Base-by-base conservation (phyloP, 2,329 filamentous ascomycete genomes). In the Pestalotiopsis sp. region DNA sequence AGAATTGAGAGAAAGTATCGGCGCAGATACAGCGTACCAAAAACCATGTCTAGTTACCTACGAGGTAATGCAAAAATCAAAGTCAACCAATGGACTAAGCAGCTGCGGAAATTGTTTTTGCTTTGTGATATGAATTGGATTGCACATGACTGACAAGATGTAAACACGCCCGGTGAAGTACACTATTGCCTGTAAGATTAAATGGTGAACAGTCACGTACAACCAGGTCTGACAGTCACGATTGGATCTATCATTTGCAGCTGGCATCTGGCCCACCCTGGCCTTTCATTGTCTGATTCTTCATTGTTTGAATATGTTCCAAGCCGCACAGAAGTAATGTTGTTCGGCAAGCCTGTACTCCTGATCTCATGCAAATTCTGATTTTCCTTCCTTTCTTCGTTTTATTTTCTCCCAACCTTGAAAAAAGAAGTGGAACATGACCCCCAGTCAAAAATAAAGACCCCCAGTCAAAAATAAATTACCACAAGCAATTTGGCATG, bases 311-410 rank as follows among this genome's bases (percentile, higher is more conserved):
- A 45, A 45, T 45, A 45, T 45, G 4, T 45, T 14, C 41, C 17
- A 45, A 13, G 41, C 13, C 41, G 41, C 41, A 45, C 41, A 45
- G 17, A 17, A 17, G 2, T 45, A 17, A 13, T 17, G 17, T 52
- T 31, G 52, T 65, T 36, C 45, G 38, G 36, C 40, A 25, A 20
- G 25, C 45, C 62, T 31, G 17, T 25, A 58, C 65, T 49, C 65
- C 65, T 25, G 14, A 40, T 66, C 12, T 49, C 65, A 66, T 66
- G 65, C 65, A 23, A 25, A 9, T 36, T 36, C 7, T 36, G 31
- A 36, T 36, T 36, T 36, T 36, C 31, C 31, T 9, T 36, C 31
- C 31, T 2, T 27, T 9, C 20, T 58, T 58, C n/a, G 9, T 20
- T 20, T 17, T 45, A 13, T 45, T 45, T 13, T 14, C 6, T 4